Conservation (phyloP, 805 yeast genomes). For the Wickerhamiella dianesei region DNA sequence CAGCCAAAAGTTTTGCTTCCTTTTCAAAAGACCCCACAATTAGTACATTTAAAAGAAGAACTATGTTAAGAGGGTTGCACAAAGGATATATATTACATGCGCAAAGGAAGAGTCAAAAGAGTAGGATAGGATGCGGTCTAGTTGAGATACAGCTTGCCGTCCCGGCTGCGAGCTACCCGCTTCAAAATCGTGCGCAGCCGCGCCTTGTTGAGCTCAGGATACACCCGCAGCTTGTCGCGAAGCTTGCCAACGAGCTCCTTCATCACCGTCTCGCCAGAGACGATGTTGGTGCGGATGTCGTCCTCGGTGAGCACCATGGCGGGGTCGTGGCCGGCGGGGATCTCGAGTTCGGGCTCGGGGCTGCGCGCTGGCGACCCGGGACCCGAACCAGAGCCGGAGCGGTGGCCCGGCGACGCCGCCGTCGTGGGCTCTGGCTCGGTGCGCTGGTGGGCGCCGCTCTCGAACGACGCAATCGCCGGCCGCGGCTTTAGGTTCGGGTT, state of each 20-base stretch:
- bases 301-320: constrained; percentile 44
- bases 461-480: constrained; percentile 10
- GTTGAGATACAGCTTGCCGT: constrained; percentile 27
- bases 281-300: constrained; percentile 56
- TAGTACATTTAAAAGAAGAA: too few relatives aligned
- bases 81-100: too few relatives aligned
- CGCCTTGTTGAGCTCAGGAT: constrained; percentile 49
- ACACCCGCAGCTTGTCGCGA: constrained; percentile 42
- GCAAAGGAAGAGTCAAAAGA: too few relatives aligned
- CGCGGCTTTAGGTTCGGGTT: constrained; percentile 42
- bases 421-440: constrained; percentile 4
- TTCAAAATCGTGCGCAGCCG: constrained; percentile 46
- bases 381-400: neutral
- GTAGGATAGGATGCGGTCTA: too few relatives aligned
- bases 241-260: constrained; percentile 49
- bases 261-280: constrained; percentile 33
- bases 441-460: constrained; percentile 1
- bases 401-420: neutral
- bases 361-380: neutral
- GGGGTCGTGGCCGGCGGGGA: constrained; percentile 24
- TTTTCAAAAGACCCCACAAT: too few relatives aligned
- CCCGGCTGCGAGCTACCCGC: constrained; percentile 41
- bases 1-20: too few relatives aligned
- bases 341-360: constrained; percentile 18
- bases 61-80: too few relatives aligned